These are phyloP conservation scores for Shiraia bambusicola DNA, from an alignment of 2,329 filamentous ascomycete genomes.

Conservation along the genomic window DNA sequence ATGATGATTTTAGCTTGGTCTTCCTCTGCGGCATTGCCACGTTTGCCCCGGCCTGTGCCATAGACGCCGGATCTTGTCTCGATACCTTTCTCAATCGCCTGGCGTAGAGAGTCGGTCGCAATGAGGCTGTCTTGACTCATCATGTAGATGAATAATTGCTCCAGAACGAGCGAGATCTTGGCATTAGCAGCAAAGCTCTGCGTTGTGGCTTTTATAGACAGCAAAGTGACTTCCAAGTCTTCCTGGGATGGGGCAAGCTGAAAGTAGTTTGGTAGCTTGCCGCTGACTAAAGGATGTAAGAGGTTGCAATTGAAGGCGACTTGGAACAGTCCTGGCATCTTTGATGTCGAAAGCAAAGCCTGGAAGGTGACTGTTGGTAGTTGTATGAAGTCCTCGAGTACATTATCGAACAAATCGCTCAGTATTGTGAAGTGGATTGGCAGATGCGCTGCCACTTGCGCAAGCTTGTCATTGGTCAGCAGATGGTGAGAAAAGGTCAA, in stretches of 20 bases:
- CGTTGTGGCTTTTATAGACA: conserved; percentile 25
- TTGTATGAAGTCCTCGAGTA: conserved; percentile 59
- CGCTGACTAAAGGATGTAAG: conserved; percentile 28
- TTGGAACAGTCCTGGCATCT: conserved; percentile 48
- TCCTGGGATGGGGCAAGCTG: conserved; percentile 24
- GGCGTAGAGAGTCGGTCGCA: conserved; percentile 38
- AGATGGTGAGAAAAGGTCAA: conserved; percentile 8
- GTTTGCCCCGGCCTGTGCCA: conserved; percentile 49
- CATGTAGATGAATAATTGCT: conserved; percentile 37
- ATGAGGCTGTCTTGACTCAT: conserved; percentile 23
- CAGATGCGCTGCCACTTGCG: conserved; percentile 38
- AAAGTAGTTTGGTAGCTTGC: conserved; percentile 30
- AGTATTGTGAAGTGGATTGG: conserved; percentile 53
- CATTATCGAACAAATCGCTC: conserved; percentile 60
- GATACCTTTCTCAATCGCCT: conserved; percentile 57
- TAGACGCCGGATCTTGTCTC: conserved; percentile 49
- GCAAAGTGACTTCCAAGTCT: conserved; percentile 31
- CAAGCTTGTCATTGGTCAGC: conserved; percentile 33
- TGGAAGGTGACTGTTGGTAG: conserved; percentile 61
- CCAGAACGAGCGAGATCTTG: conserved; percentile 39
- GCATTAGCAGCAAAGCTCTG: conserved; percentile 37
- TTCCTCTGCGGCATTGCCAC: conserved; percentile 40
- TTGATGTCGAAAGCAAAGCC: conserved; percentile 54
- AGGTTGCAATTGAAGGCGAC: conserved; percentile 50
- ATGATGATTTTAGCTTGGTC: conserved; percentile 39